Percentiles rank a stretch among this genome's conserved stretches.
Conservation (phyloP, 495 filamentous ascomycete species). For the Aspergillus diversus region DNA sequence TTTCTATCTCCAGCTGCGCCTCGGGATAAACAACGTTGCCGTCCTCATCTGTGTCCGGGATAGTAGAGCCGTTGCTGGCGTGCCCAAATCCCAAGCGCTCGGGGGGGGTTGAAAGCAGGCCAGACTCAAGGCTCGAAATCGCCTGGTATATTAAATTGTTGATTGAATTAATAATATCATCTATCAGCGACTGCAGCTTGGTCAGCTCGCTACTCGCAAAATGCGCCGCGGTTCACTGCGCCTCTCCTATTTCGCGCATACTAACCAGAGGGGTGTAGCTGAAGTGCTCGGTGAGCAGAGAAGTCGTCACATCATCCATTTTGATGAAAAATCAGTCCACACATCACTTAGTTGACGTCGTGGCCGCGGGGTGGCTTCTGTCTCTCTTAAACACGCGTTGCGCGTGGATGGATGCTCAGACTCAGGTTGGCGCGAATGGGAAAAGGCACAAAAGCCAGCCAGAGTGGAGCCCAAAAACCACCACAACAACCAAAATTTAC, state of each 20-base stretch:
- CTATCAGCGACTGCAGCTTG: slow-evolving; percentile 73
- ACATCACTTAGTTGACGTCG: slow-evolving; percentile 13
- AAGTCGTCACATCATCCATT: slow-evolving; percentile 58
- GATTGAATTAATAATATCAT: slow-evolving; percentile 96
- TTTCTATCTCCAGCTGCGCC: slow-evolving; percentile 79
- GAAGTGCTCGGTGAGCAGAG: slow-evolving; percentile 93
- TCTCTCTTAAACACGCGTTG: slow-evolving; percentile 24
- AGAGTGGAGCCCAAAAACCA: no score
- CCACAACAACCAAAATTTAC: no score
- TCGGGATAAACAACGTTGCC: slow-evolving; percentile 58
- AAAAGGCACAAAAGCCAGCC: background rate
- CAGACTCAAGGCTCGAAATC: slow-evolving; percentile 79
- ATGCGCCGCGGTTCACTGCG: background rate
- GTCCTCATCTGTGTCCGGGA: slow-evolving; percentile 57
- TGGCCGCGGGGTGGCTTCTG: background rate
- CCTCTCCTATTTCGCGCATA: slow-evolving; percentile 15
- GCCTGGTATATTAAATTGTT: slow-evolving; percentile 88
- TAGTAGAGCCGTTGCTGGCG: slow-evolving; percentile 46
- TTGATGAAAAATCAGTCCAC: slow-evolving; percentile 10
- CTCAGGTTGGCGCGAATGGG: slow-evolving; percentile 14
- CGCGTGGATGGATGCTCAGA: slow-evolving; percentile 19
- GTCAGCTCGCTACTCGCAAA: slow-evolving; percentile 31
- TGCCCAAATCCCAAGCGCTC: slow-evolving; percentile 72
- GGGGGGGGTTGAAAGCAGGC: slow-evolving; percentile 72
- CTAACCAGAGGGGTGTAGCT: slow-evolving; percentile 89